Percentiles rank a stretch among this genome's conserved stretches.
These are phyloP conservation scores for Pythium pyrilobum DNA, from an alignment of 352 stramenopile species.

Conservation along the genomic window DNA sequence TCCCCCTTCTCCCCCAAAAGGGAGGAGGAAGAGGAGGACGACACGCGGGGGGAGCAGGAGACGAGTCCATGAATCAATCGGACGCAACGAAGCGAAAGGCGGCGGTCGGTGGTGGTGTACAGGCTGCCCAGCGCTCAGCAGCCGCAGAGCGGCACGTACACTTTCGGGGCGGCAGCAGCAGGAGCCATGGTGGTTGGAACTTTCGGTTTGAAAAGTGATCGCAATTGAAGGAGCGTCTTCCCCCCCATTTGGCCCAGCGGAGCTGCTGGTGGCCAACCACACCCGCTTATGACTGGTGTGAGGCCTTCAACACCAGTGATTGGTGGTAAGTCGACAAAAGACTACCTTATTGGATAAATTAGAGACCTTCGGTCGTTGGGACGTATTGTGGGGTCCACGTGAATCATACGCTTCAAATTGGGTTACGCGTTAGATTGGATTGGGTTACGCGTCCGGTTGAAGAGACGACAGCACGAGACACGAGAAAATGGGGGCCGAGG, in stretches of 20 bases:
- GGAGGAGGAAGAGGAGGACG: too few species aligned
- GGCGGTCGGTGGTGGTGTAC: too few species aligned
- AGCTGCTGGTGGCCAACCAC: constrained; percentile 7
- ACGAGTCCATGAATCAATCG: constrained; percentile 22
- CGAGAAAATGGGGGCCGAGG: constrained; percentile 40
- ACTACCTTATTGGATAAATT: constrained; percentile 8
- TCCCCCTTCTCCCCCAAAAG: too few species aligned
- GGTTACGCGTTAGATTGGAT: constrained; percentile 12
- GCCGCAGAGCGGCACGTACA: constrained; percentile 48
- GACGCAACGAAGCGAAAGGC: too few species aligned
- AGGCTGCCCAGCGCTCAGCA: too few species aligned
- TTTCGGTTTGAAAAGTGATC: constrained; percentile 88
- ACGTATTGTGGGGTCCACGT: constrained; percentile 10
- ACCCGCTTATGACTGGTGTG: constrained; percentile 10
- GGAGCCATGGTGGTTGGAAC: constrained; percentile 71
- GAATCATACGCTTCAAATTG: constrained; percentile 11
- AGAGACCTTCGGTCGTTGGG: not conserved
- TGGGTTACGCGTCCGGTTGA: constrained; percentile 15
- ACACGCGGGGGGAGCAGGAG: constrained; percentile 20
- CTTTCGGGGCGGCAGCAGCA: constrained; percentile 52
- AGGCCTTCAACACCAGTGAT: not conserved
- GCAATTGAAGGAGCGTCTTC: not conserved
- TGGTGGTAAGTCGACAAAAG: constrained; percentile 8
- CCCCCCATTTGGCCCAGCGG: not conserved
- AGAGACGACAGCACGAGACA: not conserved